phyloP scores from a whole-genome alignment of 306 rosid species.

The Casuarina equisetifolia region DNA sequence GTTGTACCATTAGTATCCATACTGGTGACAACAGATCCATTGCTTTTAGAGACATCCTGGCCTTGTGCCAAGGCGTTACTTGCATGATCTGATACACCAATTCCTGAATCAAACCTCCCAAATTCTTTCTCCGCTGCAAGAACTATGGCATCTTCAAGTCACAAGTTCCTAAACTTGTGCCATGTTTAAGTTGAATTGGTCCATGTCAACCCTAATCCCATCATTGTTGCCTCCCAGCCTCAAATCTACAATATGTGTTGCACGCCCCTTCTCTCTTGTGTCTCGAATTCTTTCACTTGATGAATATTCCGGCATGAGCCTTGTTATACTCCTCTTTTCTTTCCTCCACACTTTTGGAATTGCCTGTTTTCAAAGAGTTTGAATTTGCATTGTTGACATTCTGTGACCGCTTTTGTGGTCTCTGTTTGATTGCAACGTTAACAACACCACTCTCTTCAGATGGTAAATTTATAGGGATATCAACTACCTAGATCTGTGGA shows the following conservation, averaged over 20 bases:
- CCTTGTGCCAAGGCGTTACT: slow-evolving; percentile 26
- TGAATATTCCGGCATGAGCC: slow-evolving; percentile 86
- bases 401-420: slow-evolving; percentile 73
- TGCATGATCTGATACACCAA: slow-evolving; percentile 25
- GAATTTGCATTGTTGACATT: slow-evolving; percentile 41
- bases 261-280: slow-evolving; percentile 22
- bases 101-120: slow-evolving; percentile 31
- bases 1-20: slow-evolving; percentile 19
- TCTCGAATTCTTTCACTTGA: slow-evolving; percentile 29
- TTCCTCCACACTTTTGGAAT: slow-evolving; percentile 89
- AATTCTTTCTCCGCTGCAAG: slow-evolving; percentile 18
- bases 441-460: slow-evolving; percentile 53
- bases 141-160: slow-evolving; percentile 14
- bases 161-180: slow-evolving; percentile 32
- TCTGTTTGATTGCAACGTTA: slow-evolving; percentile 92
- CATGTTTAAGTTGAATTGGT: slow-evolving; percentile 24
- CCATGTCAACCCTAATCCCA: slow-evolving; percentile 28
- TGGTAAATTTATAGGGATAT: slow-evolving; percentile 71
- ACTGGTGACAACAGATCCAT: slow-evolving; percentile 23
- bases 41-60: slow-evolving; percentile 19
- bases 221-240: slow-evolving; percentile 34
- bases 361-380: slow-evolving; percentile 45
- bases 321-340: slow-evolving; percentile 94
- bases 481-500: slow-evolving; percentile 83
- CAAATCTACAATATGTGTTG: slow-evolving; percentile 30